A percentile compares a stretch with the other conserved stretches of the same genome.
phyloP scores from a whole-genome alignment of 371 early-diverging fungal species.

The Entomophthora muscae region DNA sequence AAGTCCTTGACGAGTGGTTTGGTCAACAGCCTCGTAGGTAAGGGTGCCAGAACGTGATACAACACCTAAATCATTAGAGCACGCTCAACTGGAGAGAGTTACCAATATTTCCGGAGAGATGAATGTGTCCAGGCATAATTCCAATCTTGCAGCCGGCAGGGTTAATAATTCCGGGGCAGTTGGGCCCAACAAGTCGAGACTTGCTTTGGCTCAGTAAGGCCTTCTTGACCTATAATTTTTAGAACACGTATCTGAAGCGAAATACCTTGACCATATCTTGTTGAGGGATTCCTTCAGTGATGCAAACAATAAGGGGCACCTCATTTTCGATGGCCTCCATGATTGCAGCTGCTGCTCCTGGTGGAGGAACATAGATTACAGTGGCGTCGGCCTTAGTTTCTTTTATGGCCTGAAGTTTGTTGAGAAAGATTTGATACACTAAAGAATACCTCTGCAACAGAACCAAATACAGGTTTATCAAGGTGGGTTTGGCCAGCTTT shows the following conservation, averaged over 20 bases:
- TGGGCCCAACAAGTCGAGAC: conserved; percentile 96
- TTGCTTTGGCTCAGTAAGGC: conserved; percentile 50
- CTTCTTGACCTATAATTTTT: conserved; percentile 20
- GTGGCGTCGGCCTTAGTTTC: conserved; percentile 86
- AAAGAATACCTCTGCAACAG: conserved; percentile 60
- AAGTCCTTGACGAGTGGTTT: conserved; percentile 86
- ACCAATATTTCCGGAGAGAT: conserved; percentile 89
- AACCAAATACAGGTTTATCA: conserved; percentile 88
- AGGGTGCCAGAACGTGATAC: conserved; percentile 97
- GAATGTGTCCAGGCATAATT: conserved; percentile 98
- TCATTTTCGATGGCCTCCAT: conserved; percentile 95
- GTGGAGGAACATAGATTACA: conserved; percentile 97
- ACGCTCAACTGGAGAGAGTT: background rate
- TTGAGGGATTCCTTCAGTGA: conserved; percentile 98
- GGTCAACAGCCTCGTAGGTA: conserved; percentile 97
- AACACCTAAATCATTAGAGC: conserved; percentile 29
- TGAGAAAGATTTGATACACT: conserved; percentile 3
- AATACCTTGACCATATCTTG: conserved; percentile 91
- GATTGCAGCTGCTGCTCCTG: conserved; percentile 87
- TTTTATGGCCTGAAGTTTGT: conserved; percentile 43
- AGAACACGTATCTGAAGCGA: background rate
- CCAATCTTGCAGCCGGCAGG: conserved; percentile 97
- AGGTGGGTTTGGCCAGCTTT: conserved; percentile 92
- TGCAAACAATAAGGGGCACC: conserved; percentile 87
- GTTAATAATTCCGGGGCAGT: conserved; percentile 98